Base-by-base conservation (phyloP, 306 rosid genomes). In the Senna tora region DNA sequence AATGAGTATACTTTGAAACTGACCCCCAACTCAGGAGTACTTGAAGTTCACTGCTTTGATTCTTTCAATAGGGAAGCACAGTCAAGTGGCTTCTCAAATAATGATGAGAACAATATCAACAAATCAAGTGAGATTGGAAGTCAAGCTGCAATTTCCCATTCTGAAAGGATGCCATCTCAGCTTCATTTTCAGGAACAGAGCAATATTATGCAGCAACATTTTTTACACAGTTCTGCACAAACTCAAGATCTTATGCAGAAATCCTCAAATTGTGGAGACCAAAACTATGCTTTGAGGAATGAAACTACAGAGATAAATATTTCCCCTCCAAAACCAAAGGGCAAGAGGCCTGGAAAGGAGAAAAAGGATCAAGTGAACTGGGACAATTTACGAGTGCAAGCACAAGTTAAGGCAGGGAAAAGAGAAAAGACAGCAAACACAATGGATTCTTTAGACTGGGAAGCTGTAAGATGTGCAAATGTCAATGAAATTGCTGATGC, bases 361-460 rank as follows among this genome's bases (percentile, higher is more conserved):
- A 81, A 80, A 70, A 82, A 75, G 17, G 84, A 72, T 6, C 61
- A 65, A 5, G 4, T 73, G 76, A 80, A 87, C 77, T 95, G 99
- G 99, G 99, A 95, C 78, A 76, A 65, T 73, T 81, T 95, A 72
- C 82, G 96, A 77, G 61, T 80, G 80, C 71, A 77, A 43, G 87
- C 92, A 75, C 89, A 85, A 74, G 75, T 81, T 21, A 77, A 73
- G 66, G 96, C 86, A 75, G 88, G 69, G 63, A 89, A 74, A 57
- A 86, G 92, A 74, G 89, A 89, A 53, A 86, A 67, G 74, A 85
- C 87, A 54, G 73, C 70, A 71, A 71, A 83, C 74, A 87, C 96
- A 66, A 78, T 89, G 96, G 96, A 95, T 85, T 88, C 97, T 32
- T 69, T 95, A 76, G 97, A 95, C 71, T 95, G 99, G 99, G 99